phyloP scores from a whole-genome alignment of 345 rosid genomes.

The Eucalyptus coolabah region DNA sequence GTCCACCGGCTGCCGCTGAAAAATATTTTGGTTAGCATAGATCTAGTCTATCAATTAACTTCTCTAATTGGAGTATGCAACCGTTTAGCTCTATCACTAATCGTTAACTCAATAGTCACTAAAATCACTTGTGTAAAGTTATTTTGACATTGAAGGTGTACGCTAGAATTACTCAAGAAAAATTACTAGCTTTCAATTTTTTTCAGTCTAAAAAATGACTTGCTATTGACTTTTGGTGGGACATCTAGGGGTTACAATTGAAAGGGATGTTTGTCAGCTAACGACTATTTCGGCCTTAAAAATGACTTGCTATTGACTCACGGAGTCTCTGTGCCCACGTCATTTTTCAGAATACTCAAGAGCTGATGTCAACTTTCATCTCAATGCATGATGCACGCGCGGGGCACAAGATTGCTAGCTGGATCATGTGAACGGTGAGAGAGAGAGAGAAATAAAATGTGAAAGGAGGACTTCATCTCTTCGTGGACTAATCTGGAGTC shows the following conservation, averaged over 20 bases:
- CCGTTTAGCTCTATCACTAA: background rate
- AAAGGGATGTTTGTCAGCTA: background rate
- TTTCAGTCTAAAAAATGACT: background rate
- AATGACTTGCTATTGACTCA: background rate
- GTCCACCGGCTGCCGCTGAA: accelerated
- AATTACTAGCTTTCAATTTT: too few relatives aligned
- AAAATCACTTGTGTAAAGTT: background rate
- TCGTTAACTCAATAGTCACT: background rate
- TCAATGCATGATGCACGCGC: background rate
- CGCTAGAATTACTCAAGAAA: background rate
- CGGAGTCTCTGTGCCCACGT: background rate
- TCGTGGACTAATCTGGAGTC: background rate
- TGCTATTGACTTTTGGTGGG: background rate
- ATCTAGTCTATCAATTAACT: background rate
- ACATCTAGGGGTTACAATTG: too few relatives aligned
- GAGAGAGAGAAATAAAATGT: background rate
- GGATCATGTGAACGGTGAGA: background rate
- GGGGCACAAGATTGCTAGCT: background rate
- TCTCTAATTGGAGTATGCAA: background rate
- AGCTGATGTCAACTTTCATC: background rate
- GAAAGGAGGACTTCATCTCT: background rate
- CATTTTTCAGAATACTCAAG: background rate
- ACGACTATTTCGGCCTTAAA: background rate
- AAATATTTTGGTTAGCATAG: background rate
- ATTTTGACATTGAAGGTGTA: background rate